Evolutionary conservation across 768 basidiomycete species (phyloP).

Genomic region (Russula emetica): DNA sequence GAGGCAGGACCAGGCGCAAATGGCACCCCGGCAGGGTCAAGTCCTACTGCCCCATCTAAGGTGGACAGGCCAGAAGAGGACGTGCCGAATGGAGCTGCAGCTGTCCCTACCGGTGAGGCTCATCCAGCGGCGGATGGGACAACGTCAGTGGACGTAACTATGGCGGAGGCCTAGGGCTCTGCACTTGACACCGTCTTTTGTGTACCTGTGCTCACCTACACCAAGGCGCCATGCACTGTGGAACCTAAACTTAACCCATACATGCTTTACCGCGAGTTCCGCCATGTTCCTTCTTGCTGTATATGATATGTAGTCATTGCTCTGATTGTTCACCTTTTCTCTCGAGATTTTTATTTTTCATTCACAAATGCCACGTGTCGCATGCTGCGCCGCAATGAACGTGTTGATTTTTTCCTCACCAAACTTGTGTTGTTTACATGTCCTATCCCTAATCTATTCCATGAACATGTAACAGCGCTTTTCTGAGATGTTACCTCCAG

Average conservation of each 20-base stretch:
- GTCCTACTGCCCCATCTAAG: slow-evolving; percentile 22
- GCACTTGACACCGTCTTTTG: not conserved
- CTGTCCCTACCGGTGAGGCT: not conserved
- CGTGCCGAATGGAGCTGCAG: slow-evolving; percentile 9
- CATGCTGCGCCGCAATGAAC: slow-evolving; percentile 16
- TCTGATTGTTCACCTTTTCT: slow-evolving; percentile 6
- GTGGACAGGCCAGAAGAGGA: slow-evolving; percentile 20
- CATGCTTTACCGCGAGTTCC: slow-evolving; percentile 12
- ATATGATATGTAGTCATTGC: slow-evolving; percentile 21
- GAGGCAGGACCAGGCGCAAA: slow-evolving; percentile 20
- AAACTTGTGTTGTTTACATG: slow-evolving; percentile 19
- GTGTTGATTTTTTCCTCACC: slow-evolving; percentile 6
- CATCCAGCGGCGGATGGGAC: slow-evolving; percentile 22
- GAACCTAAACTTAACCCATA: slow-evolving; percentile 14
- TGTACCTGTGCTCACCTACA: not conserved
- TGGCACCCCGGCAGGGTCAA: slow-evolving; percentile 19
- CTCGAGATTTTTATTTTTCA: not conserved
- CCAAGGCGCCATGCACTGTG: slow-evolving; percentile 6
- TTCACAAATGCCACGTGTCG: slow-evolving; percentile 2
- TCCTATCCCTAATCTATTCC: not conserved
- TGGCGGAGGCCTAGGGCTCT: slow-evolving; percentile 17
- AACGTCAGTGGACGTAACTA: slow-evolving; percentile 24
- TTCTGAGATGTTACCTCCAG: not conserved
- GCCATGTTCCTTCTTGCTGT: slow-evolving; percentile 23
- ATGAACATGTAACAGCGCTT: not conserved